Evolutionary conservation across 768 basidiomycete species (phyloP).

Genomic region (Termitomyces sp.): DNA sequence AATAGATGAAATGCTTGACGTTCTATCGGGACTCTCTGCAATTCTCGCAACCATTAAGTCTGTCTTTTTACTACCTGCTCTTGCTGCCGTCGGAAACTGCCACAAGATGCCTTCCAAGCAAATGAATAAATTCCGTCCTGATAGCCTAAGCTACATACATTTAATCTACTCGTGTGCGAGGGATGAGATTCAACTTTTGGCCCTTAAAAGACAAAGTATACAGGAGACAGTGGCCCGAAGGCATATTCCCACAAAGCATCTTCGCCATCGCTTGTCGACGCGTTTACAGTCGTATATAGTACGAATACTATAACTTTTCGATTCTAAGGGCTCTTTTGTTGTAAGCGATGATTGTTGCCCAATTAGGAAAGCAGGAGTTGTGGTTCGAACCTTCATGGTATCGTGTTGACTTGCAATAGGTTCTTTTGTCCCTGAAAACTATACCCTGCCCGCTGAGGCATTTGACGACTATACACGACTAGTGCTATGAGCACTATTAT

Average conservation of each 20-base stretch:
- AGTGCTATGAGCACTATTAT: conserved; percentile 5
- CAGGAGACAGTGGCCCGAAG: background rate
- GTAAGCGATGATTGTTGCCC: background rate
- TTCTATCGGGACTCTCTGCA: no score
- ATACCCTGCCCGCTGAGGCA: conserved; percentile 16
- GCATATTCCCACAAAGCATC: background rate
- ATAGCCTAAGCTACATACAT: background rate
- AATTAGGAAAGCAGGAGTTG: conserved; percentile 10
- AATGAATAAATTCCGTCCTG: background rate
- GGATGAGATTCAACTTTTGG: background rate
- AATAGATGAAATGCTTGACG: no score
- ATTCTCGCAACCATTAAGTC: no score
- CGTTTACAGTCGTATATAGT: background rate
- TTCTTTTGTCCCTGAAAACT: background rate
- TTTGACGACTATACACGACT: conserved; percentile 13
- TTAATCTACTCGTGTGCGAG: background rate
- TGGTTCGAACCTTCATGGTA: conserved; percentile 9
- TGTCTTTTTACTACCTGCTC: no score
- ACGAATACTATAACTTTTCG: no score
- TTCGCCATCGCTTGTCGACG: background rate
- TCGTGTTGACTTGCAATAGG: conserved; percentile 3
- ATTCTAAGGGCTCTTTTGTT: no score
- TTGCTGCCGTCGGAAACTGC: no score
- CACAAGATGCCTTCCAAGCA: no score
- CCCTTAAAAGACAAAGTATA: background rate